Conservation (phyloP, 179 eudicot genomes). For the Camellia oleifera region DNA sequence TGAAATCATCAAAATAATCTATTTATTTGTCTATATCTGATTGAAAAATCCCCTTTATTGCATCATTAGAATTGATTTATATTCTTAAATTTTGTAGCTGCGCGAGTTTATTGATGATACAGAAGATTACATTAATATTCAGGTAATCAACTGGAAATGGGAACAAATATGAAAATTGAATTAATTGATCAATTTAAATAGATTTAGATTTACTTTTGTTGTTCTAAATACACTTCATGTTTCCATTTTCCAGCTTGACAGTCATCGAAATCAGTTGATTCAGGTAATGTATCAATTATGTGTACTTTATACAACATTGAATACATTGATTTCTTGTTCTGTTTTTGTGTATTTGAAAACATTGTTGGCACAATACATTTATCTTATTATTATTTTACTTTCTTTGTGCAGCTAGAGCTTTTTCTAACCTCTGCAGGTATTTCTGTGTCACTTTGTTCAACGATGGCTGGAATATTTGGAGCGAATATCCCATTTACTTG, state of each 20-base stretch:
- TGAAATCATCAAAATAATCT: too few relatives aligned
- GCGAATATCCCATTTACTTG: constrained; percentile 89
- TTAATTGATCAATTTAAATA: not conserved
- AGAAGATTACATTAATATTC: constrained; percentile 95
- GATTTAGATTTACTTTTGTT: not conserved
- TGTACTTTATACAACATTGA: not conserved
- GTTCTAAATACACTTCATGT: constrained; percentile 1
- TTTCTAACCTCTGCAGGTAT: constrained; percentile 71
- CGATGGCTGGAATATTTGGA: constrained; percentile 79
- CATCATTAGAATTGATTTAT: not conserved
- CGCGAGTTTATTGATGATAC: constrained; percentile 97
- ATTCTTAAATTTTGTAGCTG: constrained; percentile 45
- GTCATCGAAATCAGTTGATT: constrained; percentile 90
- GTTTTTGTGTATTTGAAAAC: not conserved
- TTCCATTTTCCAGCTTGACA: constrained; percentile 66
- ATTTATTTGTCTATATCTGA: not conserved
- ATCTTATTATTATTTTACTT: not conserved
- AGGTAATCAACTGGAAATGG: constrained; percentile 41
- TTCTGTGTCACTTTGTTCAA: constrained; percentile 63
- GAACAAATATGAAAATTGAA: not conserved
- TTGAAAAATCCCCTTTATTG: not conserved
- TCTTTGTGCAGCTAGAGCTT: constrained; percentile 70
- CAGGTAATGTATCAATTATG: constrained; percentile 39
- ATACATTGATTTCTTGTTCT: not conserved
- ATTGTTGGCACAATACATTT: not conserved